A percentile compares a stretch with the other conserved stretches of the same genome.
Conservation (phyloP, 2,329 filamentous ascomycete genomes). For the Xylariomycetidae sp. region DNA sequence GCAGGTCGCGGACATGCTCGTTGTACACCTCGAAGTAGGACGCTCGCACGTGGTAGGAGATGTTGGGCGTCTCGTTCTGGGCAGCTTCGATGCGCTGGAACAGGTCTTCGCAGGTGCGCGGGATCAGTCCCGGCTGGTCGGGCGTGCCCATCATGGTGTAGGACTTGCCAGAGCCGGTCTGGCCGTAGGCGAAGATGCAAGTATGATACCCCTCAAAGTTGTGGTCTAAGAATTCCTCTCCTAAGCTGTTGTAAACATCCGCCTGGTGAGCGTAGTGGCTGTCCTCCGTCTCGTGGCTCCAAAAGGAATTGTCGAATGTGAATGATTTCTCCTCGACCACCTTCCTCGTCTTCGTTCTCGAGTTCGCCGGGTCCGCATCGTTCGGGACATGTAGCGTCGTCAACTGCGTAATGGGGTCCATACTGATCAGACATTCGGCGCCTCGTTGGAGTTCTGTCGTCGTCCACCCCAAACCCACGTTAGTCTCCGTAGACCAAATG, state of each 20-base stretch:
- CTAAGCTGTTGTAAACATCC: slow-evolving; percentile 88
- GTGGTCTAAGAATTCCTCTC: slow-evolving; percentile 96
- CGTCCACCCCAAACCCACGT: no score
- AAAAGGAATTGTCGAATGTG: slow-evolving; percentile 97
- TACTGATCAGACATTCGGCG: slow-evolving; percentile 80
- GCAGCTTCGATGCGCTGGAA: slow-evolving; percentile 85
- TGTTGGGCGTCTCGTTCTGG: slow-evolving; percentile 76
- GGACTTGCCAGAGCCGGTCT: slow-evolving; percentile 95
- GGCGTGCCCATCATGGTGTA: slow-evolving; percentile 96
- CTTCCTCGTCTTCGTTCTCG: slow-evolving; percentile 63
- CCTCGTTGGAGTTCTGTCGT: slow-evolving; percentile 71
- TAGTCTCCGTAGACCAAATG: no score
- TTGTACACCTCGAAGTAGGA: slow-evolving; percentile 99
- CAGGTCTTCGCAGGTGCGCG: slow-evolving; percentile 89
- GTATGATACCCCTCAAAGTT: slow-evolving; percentile 99
- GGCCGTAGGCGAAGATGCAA: slow-evolving; percentile 97
- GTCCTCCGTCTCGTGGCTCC: slow-evolving; percentile 80
- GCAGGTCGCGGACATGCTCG: slow-evolving; percentile 91
- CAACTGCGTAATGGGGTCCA: slow-evolving; percentile 82
- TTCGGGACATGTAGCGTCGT: slow-evolving; percentile 74
- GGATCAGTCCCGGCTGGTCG: slow-evolving; percentile 86
- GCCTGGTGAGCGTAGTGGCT: slow-evolving; percentile 87
- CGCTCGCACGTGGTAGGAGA: slow-evolving; percentile 94
- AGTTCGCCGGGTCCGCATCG: slow-evolving; percentile 48
- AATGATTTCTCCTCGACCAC: slow-evolving; percentile 84